Base-by-base conservation (phyloP, 2,329 filamentous ascomycete species). In the Aspergillus brunneoviolaceus region DNA sequence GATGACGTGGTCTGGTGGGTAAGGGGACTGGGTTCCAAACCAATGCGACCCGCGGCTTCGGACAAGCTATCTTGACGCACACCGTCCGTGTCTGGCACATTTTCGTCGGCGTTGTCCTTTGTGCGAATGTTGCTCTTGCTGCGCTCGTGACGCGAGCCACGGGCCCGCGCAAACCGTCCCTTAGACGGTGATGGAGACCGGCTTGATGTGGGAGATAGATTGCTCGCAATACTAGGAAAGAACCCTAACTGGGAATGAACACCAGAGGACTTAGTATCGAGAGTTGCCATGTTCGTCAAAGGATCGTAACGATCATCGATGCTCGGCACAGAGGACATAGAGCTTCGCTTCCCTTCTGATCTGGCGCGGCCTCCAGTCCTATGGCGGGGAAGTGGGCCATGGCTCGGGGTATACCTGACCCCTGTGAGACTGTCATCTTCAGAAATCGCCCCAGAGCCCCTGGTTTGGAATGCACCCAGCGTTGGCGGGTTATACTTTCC, bases 131-230 rank as follows among this genome's bases (percentile, higher is more conserved):
- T 68, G 71, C 76, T 72, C 70, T 78, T 69, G 67, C 67, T 74
- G 51, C 72, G 70, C 56, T 74, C 75, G 52, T 72, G 74, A 12
- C 74, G 74, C 33, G 79, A 72, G 19, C 68, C 74, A 33, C 78
- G 76, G 12, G 81, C 69, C n/a, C 74, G 73, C 4, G 73, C 68
- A 29, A 78, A 69, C 0, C 85, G 83, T 57, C 85, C 89, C 55
- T 87, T 83, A 0, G 80, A 77, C 31, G 89, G 89, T 6, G 89
- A 91, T 2, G 80, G 79, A 1, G 84, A 81, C 25, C 89, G 84
- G 67, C 87, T 91, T 7, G 80, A 80, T 3, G 82, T 79, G 1
- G 87, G 84, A 3, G 89, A 90, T 9, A 89, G 72, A 59, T 89
- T 87, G 64, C 85, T 81, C 23, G 84, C 83, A 61, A 88, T 84